Evolutionary conservation across 306 rosid genomes (phyloP).

Genomic region (Cicer cuneatum): DNA sequence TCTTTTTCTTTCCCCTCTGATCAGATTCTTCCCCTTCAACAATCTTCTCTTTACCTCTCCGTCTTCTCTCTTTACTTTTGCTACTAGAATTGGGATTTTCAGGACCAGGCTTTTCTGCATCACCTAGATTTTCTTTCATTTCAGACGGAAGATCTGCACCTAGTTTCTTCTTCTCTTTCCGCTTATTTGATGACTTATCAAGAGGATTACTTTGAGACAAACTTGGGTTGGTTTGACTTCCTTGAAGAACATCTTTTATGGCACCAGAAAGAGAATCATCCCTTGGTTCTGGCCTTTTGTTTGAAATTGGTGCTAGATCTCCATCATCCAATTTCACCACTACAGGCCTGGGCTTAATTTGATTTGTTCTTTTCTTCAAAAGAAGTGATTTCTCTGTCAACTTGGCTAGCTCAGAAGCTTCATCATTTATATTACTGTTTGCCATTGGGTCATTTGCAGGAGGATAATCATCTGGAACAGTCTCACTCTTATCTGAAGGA

Average conservation of each 20-base stretch:
- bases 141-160: conserved; percentile 50
- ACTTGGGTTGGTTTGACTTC: conserved; percentile 53
- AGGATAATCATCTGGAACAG: conserved; percentile 66
- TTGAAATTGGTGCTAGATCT: conserved; percentile 54
- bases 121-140: conserved; percentile 63
- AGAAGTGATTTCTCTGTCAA: conserved; percentile 73
- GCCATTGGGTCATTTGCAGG: conserved; percentile 72
- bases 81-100: conserved; percentile 62
- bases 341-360: conserved; percentile 81
- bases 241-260: conserved; percentile 68
- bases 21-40: conserved; percentile 61
- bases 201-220: conserved; percentile 51
- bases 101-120: conserved; percentile 53
- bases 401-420: conserved; percentile 71
- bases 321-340: conserved; percentile 92
- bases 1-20: conserved; percentile 66
- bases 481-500: conserved; percentile 71
- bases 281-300: conserved; percentile 58
- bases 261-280: conserved; percentile 77
- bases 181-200: conserved; percentile 59
- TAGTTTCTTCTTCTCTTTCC: conserved; percentile 72
- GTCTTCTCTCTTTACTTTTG: conserved; percentile 71
- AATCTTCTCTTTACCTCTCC: conserved; percentile 56
- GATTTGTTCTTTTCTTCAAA: conserved; percentile 74
- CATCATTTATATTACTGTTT: conserved; percentile 50